Conservation (phyloP, 2,329 filamentous ascomycete species). For the Phyllosticta citrichinensis region DNA sequence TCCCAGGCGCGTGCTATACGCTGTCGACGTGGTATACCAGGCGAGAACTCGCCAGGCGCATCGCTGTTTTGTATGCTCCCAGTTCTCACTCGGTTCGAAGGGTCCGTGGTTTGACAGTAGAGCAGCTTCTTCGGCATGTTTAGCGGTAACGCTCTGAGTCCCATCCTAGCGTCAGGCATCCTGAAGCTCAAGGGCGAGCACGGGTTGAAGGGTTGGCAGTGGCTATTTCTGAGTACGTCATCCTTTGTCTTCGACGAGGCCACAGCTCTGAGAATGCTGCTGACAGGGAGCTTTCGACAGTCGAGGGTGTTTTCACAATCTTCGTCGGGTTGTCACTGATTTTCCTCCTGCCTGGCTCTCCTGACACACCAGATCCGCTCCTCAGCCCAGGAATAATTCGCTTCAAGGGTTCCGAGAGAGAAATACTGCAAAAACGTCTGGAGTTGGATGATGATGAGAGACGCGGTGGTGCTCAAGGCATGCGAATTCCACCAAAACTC, state of each 20-base stretch:
- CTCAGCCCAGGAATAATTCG: slow-evolving; percentile 30
- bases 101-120: background rate
- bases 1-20: slow-evolving; percentile 42
- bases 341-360: slow-evolving; percentile 35
- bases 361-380: slow-evolving; percentile 31
- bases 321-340: slow-evolving; percentile 30
- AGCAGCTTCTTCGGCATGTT: slow-evolving; percentile 43
- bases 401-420: slow-evolving; percentile 26
- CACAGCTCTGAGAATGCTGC: background rate
- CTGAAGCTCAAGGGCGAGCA: slow-evolving; percentile 34
- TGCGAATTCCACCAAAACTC: slow-evolving; percentile 28
- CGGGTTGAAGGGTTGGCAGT: slow-evolving; percentile 40
- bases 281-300: slow-evolving; percentile 15
- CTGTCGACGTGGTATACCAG: slow-evolving; percentile 43
- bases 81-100: background rate
- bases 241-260: background rate
- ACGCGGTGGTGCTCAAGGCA: slow-evolving; percentile 23
- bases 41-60: slow-evolving; percentile 36
- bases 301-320: slow-evolving; percentile 38
- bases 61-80: slow-evolving; percentile 34
- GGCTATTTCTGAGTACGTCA: slow-evolving; percentile 39
- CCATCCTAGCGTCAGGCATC: slow-evolving; percentile 40
- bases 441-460: slow-evolving; percentile 25
- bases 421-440: slow-evolving; percentile 27
- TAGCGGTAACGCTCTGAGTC: slow-evolving; percentile 40